A percentile compares a stretch with the other conserved stretches of the same genome.
Conservation (phyloP, 2,329 filamentous ascomycete genomes). For the Venturia aucupariae region DNA sequence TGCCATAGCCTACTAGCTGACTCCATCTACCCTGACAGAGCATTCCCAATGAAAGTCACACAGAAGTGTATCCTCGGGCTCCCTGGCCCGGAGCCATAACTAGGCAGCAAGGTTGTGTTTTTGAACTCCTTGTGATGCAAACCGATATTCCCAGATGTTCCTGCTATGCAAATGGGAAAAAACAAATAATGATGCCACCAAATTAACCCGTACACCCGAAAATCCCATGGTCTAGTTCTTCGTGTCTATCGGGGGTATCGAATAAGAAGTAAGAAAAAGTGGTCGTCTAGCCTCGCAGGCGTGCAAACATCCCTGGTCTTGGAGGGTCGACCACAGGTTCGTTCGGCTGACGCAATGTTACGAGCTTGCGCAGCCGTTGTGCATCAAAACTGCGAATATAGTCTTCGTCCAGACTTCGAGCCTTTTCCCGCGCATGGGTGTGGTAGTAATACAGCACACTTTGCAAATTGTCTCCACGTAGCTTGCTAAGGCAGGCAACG, state of each 20-base stretch:
- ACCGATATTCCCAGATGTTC: neutral
- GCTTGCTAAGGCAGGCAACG: conserved; percentile 67
- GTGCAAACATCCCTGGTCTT: neutral
- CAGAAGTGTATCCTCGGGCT: neutral
- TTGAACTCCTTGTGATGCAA: neutral
- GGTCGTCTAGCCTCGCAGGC: neutral
- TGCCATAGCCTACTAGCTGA: neutral
- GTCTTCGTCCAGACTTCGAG: conserved; percentile 37
- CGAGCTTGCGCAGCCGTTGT: conserved; percentile 31
- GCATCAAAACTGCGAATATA: conserved; percentile 38
- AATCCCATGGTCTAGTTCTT: neutral
- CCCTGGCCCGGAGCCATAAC: neutral
- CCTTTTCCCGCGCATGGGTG: conserved; percentile 46
- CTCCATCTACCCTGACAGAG: conserved; percentile 6
- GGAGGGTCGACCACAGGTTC: conserved; percentile 6
- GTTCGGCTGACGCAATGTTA: conserved; percentile 18
- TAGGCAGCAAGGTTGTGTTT: neutral
- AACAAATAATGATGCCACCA: neutral
- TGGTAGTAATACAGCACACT: conserved; percentile 65
- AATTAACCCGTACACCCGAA: neutral
- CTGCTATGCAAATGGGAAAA: conserved; percentile 2
- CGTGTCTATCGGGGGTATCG: conserved; percentile 5
- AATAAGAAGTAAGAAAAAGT: neutral
- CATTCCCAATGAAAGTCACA: neutral
- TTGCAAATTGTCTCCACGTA: conserved; percentile 53